A percentile compares a stretch with the other conserved stretches of the same genome.
phyloP scores from a whole-genome alignment of 495 filamentous ascomycete species.

The Hypoxylon crocopeplum region DNA sequence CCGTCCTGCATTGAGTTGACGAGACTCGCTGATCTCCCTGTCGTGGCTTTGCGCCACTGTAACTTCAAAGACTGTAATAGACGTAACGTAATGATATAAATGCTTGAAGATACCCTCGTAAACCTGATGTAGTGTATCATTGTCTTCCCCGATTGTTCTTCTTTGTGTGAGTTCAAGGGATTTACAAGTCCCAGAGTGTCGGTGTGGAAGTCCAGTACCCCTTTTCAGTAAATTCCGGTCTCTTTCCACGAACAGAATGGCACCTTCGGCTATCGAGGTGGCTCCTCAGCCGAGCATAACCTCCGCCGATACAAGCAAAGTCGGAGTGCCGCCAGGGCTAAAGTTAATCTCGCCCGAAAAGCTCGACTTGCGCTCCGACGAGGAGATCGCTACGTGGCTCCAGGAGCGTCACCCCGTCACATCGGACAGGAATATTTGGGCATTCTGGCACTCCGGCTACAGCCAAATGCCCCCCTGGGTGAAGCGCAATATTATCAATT shows the following conservation, averaged over 20 bases:
- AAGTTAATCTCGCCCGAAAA: conserved; percentile 29
- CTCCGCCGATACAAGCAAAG: conserved; percentile 7
- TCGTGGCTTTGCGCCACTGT: too few species aligned
- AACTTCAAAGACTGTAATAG: too few species aligned
- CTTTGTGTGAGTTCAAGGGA: too few species aligned
- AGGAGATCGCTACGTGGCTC: conserved; percentile 36
- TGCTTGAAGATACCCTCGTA: too few species aligned
- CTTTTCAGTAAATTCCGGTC: too few species aligned
- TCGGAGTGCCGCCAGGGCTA: conserved; percentile 27
- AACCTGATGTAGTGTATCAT: too few species aligned
- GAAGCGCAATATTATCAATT: conserved; percentile 46
- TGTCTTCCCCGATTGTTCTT: too few species aligned
- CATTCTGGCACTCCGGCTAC: conserved; percentile 50
- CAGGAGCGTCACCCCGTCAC: conserved; percentile 38
- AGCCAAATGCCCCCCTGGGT: conserved; percentile 43
- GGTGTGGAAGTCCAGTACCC: too few species aligned
- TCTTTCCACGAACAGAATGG: conserved; percentile 13
- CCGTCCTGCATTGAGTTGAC: neutral
- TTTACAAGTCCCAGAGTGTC: too few species aligned
- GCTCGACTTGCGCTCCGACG: conserved; percentile 37
- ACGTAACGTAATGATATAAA: too few species aligned
- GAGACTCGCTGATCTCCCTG: neutral
- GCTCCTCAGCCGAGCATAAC: conserved; percentile 9
- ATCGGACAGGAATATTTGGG: conserved; percentile 55
- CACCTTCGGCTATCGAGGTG: conserved; percentile 20